These are phyloP conservation scores for Ceratocystis huliohia DNA, from an alignment of 2,329 filamentous ascomycete species.

Conservation along the genomic window DNA sequence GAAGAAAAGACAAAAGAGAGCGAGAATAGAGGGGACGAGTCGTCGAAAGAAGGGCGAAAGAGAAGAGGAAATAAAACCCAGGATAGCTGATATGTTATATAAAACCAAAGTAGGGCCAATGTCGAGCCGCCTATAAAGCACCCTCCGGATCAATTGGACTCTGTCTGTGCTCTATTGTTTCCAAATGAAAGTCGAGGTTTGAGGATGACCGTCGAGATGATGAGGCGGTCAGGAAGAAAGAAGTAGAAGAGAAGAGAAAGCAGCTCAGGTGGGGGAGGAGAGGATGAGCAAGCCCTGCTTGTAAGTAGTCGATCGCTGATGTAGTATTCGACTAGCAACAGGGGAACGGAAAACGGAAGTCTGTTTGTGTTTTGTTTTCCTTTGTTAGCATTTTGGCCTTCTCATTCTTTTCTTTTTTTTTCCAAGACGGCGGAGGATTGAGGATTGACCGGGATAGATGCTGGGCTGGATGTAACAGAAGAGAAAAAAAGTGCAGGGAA, in stretches of 20 bases:
- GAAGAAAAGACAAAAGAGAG: constrained; percentile 4
- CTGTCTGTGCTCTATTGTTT: neutral
- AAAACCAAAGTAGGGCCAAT: neutral
- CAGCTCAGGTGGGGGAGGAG: neutral
- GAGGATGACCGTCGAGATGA: constrained; percentile 1
- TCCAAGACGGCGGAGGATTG: neutral
- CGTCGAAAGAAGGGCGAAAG: neutral
- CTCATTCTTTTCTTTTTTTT: neutral
- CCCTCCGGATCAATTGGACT: neutral
- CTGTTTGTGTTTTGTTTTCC: constrained; percentile 10
- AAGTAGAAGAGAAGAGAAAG: neutral
- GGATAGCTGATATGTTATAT: neutral
- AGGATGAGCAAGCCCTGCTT: neutral
- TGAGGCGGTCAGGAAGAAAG: neutral
- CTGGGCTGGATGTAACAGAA: neutral
- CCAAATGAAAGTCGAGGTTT: neutral
- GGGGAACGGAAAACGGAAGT: constrained; percentile 3
- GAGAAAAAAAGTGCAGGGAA: neutral
- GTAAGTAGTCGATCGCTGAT: constrained; percentile 1
- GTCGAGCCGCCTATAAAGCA: neutral
- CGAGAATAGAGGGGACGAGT: neutral
- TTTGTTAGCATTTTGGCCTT: neutral
- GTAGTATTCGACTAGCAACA: neutral
- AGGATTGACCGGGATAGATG: constrained; percentile 9
- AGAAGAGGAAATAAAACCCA: neutral